phyloP scores from a whole-genome alignment of 495 filamentous ascomycete genomes.

The Penicillium subrubescens region DNA sequence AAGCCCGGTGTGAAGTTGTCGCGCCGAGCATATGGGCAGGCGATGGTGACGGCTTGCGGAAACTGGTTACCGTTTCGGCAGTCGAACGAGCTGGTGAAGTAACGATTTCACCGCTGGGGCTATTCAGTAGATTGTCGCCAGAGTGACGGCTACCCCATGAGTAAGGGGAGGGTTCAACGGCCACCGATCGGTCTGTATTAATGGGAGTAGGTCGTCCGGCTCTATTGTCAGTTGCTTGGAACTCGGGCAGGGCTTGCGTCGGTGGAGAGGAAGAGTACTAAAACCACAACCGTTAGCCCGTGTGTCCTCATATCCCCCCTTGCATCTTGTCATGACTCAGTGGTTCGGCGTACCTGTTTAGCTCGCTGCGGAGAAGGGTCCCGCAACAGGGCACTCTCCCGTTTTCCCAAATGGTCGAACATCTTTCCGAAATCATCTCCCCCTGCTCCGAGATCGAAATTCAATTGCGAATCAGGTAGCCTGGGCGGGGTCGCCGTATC shows the following conservation, averaged over 20 bases:
- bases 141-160: constrained; percentile 72
- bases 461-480: constrained; percentile 59
- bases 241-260: constrained; percentile 17
- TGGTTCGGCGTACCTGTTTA: constrained; percentile 25
- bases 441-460: constrained; percentile 41
- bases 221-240: constrained; percentile 24
- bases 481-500: constrained; percentile 73
- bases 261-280: constrained; percentile 31
- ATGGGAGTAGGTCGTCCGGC: constrained; percentile 53
- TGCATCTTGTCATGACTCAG: background rate
- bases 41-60: constrained; percentile 25
- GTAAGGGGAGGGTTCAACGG: constrained; percentile 61
- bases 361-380: constrained; percentile 26
- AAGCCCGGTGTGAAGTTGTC: constrained; percentile 42
- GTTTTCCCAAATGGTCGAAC: constrained; percentile 63
- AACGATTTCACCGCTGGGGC: constrained; percentile 14
- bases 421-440: constrained; percentile 67
- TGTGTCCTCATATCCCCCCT: constrained; percentile 5
- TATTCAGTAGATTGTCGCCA: constrained; percentile 59
- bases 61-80: constrained; percentile 16
- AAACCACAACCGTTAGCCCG: constrained; percentile 17
- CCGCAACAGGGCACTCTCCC: constrained; percentile 41
- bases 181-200: constrained; percentile 56
- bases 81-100: constrained; percentile 10
- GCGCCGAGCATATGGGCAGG: constrained; percentile 26